phyloP scores from a whole-genome alignment of 768 basidiomycete genomes.

The Gymnopilus junonius region DNA sequence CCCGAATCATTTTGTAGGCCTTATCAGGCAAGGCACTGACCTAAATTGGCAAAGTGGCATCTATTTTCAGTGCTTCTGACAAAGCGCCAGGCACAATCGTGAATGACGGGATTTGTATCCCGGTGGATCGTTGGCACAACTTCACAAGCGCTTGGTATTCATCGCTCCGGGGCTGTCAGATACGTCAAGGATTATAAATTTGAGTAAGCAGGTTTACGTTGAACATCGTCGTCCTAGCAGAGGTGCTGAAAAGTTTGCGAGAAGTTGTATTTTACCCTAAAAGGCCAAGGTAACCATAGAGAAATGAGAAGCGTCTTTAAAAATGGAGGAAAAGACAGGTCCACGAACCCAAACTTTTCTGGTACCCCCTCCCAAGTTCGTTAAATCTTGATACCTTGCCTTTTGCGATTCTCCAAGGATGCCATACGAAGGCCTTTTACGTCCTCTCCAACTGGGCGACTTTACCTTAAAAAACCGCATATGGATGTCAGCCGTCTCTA shows the following conservation, averaged over 20 bases:
- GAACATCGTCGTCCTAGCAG: not conserved
- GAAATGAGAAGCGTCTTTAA: not conserved
- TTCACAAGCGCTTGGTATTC: not conserved
- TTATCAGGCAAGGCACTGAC: not conserved
- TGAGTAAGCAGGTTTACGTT: not conserved
- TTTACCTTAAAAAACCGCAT: slow-evolving; percentile 42
- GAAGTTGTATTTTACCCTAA: not conserved
- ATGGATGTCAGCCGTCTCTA: slow-evolving; percentile 45
- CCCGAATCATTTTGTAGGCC: not conserved
- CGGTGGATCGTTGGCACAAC: no score
- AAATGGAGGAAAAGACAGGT: no score
- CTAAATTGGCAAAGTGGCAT: not conserved
- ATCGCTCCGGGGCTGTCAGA: not conserved
- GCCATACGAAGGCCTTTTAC: slow-evolving; percentile 24
- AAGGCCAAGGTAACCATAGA: not conserved
- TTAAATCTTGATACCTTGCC: no score
- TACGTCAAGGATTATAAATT: not conserved
- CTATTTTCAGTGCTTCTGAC: not conserved
- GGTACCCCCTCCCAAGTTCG: not conserved
- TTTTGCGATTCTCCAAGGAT: not conserved
- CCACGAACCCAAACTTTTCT: not conserved
- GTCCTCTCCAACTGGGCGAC: slow-evolving; percentile 40
- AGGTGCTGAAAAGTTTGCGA: not conserved
- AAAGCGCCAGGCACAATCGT: not conserved
- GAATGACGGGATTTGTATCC: not conserved